These are phyloP conservation scores for Prorocentrum cordatum DNA, from an alignment of 169 alveolate genomes.

Conservation along the genomic window DNA sequence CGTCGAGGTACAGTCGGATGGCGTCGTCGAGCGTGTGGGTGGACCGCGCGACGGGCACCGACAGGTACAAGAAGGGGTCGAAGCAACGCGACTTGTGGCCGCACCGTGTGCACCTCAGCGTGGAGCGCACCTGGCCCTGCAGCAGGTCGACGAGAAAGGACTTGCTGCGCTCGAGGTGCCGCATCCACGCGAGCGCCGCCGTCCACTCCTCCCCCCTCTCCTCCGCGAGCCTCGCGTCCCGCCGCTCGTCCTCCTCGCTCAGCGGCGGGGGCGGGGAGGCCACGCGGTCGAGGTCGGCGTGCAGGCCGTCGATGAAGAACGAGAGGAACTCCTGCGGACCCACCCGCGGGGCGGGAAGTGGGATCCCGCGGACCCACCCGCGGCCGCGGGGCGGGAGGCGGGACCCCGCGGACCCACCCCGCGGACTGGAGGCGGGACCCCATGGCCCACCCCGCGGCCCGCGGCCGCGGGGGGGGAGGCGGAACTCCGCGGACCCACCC, in stretches of 20 bases:
- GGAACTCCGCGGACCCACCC: background rate
- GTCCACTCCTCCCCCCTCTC: background rate
- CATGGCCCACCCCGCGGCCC: background rate
- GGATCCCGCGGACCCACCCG: background rate
- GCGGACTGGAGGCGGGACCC: background rate
- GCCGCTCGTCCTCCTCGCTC: background rate
- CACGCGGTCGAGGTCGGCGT: constrained; percentile 42
- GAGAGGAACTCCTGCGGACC: constrained; percentile 33
- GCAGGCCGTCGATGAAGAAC: constrained; percentile 28
- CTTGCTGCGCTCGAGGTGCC: constrained; percentile 29
- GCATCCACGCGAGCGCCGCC: constrained; percentile 42
- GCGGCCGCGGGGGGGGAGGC: background rate
- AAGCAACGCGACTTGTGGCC: constrained; percentile 1
- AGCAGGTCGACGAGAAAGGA: constrained; percentile 34
- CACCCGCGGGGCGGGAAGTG: background rate
- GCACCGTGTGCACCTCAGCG: background rate
- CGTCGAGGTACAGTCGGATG: background rate
- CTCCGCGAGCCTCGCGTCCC: background rate
- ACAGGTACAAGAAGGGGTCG: constrained; percentile 50
- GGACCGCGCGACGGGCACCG: background rate
- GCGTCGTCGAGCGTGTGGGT: background rate
- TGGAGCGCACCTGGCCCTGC: constrained; percentile 44
- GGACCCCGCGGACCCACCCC: background rate
- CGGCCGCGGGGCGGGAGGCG: background rate
- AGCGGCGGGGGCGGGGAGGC: background rate